Evolutionary conservation across 1,139 yeast genomes (phyloP), one percentile per base, ranked within the genome.

Genomic region (Lodderomyces jiufengensis): DNA sequence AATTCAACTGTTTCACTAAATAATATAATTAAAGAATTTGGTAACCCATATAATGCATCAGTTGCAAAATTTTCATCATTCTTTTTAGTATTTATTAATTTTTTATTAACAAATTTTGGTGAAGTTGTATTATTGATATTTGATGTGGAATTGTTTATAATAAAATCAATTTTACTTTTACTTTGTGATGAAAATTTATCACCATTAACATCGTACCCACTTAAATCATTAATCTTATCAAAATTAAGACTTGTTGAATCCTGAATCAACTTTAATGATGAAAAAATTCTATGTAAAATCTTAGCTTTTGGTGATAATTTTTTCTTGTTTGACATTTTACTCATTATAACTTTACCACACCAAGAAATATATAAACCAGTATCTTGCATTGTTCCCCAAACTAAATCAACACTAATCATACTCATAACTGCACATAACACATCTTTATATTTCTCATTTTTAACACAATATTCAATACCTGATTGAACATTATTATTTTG

Each of bases 301-400:
- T 79, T 68, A 2, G 95, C 95, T 57, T 86, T 86, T 16, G 85
- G 71, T 0, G 92, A 80, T 23, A 86, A 59, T 43, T 74, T 75
- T 50, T 80, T 81, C 51, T 87, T 77, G 37, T 67, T 71, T 32
- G 64, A 65, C 80, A 82, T 80, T 49, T 90, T 78, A 47, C 80
- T 76, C 29, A 75, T 72, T 23, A 87, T 82, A 34, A 85, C 82
- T 41, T 74, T 74, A 41, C 86, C 92, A 62, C 95, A 84, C 52
- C 88, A 79, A 36, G 78, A 74, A 38, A 87, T 66, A 57, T 86
- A 85, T 41, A 79, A 73, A 43, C 79, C 78, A 48, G 95, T 85
- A 47, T 85, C 95, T 42, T 83, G 82, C 94, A 84, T 85, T 1
- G 94, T 82, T 1, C 96, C 95, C 85, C 95, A 84, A 7, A 85